Evolutionary conservation across 805 yeast species (phyloP).

Genomic region (Saccharomycopsis fibuligera): DNA sequence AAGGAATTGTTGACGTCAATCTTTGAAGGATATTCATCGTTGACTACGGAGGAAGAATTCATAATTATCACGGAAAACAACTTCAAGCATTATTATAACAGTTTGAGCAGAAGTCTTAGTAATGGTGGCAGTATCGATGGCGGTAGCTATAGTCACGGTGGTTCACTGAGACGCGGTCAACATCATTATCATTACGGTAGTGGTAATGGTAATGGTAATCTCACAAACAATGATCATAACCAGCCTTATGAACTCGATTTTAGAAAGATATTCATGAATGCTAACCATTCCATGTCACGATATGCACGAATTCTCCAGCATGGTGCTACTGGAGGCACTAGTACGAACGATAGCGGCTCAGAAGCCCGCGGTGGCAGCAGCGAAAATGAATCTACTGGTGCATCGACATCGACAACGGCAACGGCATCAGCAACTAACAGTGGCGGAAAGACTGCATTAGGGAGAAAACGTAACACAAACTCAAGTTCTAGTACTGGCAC

Average conservation of each 20-base stretch:
- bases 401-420: not conserved
- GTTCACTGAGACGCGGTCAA: too few species aligned
- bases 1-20: conserved; percentile 17
- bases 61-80: conserved; percentile 25
- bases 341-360: conserved; percentile 18
- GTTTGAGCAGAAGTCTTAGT: conserved; percentile 21
- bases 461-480: not conserved
- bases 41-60: conserved; percentile 31
- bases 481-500: not conserved
- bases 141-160: too few species aligned
- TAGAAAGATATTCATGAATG: conserved; percentile 3
- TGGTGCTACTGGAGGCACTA: not conserved
- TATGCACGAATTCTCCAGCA: not conserved
- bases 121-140: too few species aligned
- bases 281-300: conserved; percentile 2
- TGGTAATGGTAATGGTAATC: too few species aligned
- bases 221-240: conserved; percentile 21
- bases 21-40: conserved; percentile 29
- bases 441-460: too few species aligned
- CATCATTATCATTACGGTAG: too few species aligned
- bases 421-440: not conserved
- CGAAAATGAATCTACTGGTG: conserved; percentile 17
- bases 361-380: conserved; percentile 10
- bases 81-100: conserved; percentile 24
- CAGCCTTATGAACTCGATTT: conserved; percentile 10